Conservation (phyloP, 2,329 filamentous ascomycete species). For the Penicillium expansum region DNA sequence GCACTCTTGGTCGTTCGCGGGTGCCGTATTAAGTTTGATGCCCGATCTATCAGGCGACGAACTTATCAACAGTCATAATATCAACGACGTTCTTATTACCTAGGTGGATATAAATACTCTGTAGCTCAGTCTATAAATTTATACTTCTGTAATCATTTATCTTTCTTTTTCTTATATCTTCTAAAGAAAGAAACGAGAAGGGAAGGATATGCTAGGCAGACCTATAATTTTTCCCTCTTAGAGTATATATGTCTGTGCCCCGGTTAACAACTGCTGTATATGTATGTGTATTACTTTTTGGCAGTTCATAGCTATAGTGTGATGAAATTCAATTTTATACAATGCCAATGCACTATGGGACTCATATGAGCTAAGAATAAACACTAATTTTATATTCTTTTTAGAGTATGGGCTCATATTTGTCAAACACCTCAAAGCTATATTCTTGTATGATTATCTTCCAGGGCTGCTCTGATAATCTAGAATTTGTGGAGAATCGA, state of each 20-base stretch:
- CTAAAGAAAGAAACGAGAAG: not conserved
- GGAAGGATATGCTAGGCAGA: not conserved
- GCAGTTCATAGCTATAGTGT: not conserved
- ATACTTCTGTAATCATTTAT: not conserved
- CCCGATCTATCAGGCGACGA: not conserved
- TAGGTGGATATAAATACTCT: not conserved
- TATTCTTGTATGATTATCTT: not conserved
- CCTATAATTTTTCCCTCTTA: not conserved
- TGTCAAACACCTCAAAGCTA: not conserved
- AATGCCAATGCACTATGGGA: accelerated
- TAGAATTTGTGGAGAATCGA: not conserved
- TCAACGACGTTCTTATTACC: not conserved
- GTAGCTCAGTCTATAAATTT: not conserved
- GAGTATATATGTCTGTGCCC: not conserved
- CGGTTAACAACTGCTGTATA: no score
- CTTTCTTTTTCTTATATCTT: not conserved
- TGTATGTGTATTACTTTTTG: not conserved
- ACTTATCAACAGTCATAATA: not conserved
- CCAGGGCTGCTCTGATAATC: not conserved
- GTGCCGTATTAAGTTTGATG: not conserved
- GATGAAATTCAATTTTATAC: not conserved
- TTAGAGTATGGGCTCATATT: not conserved
- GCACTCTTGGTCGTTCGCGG: not conserved
- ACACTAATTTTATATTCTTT: not conserved
- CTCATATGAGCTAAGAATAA: not conserved